Conservation (phyloP, 176 grass and related monocot genomes). For the Oryza nivara region DNA sequence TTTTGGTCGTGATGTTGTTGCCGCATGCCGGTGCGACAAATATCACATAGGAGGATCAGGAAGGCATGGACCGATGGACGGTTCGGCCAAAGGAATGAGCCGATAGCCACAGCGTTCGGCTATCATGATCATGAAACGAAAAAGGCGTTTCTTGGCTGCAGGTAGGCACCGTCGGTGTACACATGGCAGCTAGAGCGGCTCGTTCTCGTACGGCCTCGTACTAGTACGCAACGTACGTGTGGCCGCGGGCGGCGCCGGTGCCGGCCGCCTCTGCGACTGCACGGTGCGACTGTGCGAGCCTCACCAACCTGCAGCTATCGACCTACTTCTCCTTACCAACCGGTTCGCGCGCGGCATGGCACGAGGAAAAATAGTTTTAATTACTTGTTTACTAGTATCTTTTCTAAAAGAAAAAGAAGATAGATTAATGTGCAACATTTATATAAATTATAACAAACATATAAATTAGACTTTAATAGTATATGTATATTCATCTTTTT, state of each 20-base stretch:
- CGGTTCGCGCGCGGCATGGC: too few species aligned
- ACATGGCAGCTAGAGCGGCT: background rate
- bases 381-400: too few species aligned
- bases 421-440: too few species aligned
- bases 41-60: too few species aligned
- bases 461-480: too few species aligned
- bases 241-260: too few species aligned
- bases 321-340: background rate
- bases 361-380: too few species aligned
- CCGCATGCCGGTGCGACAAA: background rate
- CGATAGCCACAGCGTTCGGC: background rate
- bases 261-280: background rate
- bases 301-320: background rate
- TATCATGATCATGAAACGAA: background rate
- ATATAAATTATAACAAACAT: too few species aligned
- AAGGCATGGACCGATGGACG: background rate
- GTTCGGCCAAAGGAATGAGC: background rate
- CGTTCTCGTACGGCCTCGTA: too few species aligned
- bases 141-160: constrained; percentile 26
- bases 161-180: background rate
- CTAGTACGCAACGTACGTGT: background rate
- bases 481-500: too few species aligned
- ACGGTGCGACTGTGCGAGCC: background rate
- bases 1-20: background rate
- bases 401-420: too few species aligned